Conservation (phyloP, 495 filamentous ascomycete genomes). For the Penicillium longicatenatum region DNA sequence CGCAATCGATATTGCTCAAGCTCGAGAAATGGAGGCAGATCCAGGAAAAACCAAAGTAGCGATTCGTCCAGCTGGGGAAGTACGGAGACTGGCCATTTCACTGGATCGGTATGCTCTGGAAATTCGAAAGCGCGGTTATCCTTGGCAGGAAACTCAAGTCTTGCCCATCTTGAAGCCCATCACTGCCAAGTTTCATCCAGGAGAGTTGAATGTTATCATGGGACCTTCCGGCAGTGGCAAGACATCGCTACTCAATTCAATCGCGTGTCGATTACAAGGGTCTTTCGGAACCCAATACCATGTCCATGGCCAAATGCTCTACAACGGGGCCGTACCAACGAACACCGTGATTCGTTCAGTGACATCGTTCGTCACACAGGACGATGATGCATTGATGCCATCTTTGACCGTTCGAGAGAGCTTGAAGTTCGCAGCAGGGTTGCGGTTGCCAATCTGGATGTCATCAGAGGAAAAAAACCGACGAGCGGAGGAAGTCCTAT, state of each 20-base stretch:
- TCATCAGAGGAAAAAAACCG: constrained; percentile 61
- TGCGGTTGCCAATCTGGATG: constrained; percentile 70
- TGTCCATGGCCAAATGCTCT: constrained; percentile 58
- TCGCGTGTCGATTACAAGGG: constrained; percentile 63
- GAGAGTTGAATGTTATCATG: constrained; percentile 73
- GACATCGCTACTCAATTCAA: constrained; percentile 68
- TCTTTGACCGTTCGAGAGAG: constrained; percentile 77
- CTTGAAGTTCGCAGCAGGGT: constrained; percentile 64
- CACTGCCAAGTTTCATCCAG: constrained; percentile 61
- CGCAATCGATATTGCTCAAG: constrained; percentile 61
- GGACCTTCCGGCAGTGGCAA: constrained; percentile 76
- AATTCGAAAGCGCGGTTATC: constrained; percentile 57
- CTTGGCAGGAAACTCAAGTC: constrained; percentile 44
- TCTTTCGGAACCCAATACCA: constrained; percentile 56
- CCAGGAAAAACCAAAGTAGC: constrained; percentile 62
- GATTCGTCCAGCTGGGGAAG: constrained; percentile 49
- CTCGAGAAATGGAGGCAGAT: constrained; percentile 56
- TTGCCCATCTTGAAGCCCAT: constrained; percentile 65
- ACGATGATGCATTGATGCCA: constrained; percentile 71
- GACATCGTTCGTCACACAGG: constrained; percentile 75
- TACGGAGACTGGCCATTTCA: constrained; percentile 58
- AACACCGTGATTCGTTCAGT: constrained; percentile 65
- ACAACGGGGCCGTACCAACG: constrained; percentile 67
- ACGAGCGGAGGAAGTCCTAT: constrained; percentile 67
- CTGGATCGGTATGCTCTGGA: constrained; percentile 61